Evolutionary conservation across 495 filamentous ascomycete genomes (phyloP).

Genomic region (Elaphomyces granulatus): DNA sequence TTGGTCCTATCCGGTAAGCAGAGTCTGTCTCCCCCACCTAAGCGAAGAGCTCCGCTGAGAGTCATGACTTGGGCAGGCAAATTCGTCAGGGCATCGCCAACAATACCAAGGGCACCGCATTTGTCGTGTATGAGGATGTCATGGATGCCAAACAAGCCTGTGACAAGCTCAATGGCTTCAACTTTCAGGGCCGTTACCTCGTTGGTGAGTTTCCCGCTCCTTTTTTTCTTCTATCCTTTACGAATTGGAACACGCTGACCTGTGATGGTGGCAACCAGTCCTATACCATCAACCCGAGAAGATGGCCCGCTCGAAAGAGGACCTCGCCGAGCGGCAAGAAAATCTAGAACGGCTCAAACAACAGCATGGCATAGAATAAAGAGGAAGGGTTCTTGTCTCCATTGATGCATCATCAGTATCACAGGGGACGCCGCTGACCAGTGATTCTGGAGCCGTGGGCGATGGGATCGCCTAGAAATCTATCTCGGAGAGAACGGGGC

Average conservation of each 20-base stretch:
- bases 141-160: slow-evolving; percentile 98
- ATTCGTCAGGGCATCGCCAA: slow-evolving; percentile 95
- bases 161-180: slow-evolving; percentile 99
- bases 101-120: slow-evolving; percentile 96
- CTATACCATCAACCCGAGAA: slow-evolving; percentile 98
- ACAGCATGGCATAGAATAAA: slow-evolving; percentile 98
- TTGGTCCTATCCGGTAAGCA: slow-evolving; percentile 73
- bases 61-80: slow-evolving; percentile 51
- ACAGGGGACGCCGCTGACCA: too few species aligned
- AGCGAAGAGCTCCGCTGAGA: neutral
- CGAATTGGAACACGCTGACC: too few species aligned
- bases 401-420: too few species aligned
- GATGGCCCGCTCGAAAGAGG: slow-evolving; percentile 84
- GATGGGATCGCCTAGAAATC: too few species aligned
- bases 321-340: slow-evolving; percentile 84
- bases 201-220: slow-evolving; percentile 54
- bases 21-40: neutral
- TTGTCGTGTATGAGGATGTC: slow-evolving; percentile 98
- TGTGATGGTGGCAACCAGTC: too few species aligned
- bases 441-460: too few species aligned
- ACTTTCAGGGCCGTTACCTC: slow-evolving; percentile 98
- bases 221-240: too few species aligned
- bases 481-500: too few species aligned
- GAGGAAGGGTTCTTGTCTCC: too few species aligned
- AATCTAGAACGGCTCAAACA: slow-evolving; percentile 96